Evolutionary conservation across 202 grass and related monocot species (phyloP).

Genomic region (Saccharum hybrid): DNA sequence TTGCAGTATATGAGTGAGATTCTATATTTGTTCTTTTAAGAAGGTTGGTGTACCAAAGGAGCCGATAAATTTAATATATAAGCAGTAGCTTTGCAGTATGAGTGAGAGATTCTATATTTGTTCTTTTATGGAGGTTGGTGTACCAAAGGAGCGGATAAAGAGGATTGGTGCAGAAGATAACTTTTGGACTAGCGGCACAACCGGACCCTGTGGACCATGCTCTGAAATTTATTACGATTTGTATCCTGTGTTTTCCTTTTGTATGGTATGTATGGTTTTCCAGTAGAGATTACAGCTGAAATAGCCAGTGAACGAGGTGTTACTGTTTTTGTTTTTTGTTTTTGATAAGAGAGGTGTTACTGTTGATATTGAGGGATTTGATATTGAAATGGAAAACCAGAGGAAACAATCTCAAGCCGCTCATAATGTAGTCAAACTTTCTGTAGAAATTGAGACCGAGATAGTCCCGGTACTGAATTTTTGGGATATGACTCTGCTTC

Average conservation of each 20-base stretch:
- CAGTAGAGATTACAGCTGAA: slow-evolving; percentile 95
- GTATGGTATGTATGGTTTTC: slow-evolving; percentile 97
- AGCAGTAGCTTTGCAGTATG: slow-evolving; percentile 2
- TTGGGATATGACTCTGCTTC: too few species aligned
- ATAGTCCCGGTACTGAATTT: too few species aligned
- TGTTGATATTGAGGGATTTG: slow-evolving; percentile 85
- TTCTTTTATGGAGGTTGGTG: slow-evolving; percentile 71
- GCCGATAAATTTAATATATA: background rate
- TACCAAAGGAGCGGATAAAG: slow-evolving; percentile 23
- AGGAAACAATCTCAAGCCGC: too few species aligned
- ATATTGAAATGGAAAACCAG: slow-evolving; percentile 94
- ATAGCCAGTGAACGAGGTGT: slow-evolving; percentile 76
- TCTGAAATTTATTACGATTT: too few species aligned
- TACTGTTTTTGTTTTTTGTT: background rate
- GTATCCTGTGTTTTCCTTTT: slow-evolving; percentile 67
- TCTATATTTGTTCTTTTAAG: too few species aligned
- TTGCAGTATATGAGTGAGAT: background rate
- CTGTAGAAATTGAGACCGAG: too few species aligned
- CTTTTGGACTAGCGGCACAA: too few species aligned
- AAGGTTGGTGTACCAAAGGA: too few species aligned
- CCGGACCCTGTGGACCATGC: too few species aligned
- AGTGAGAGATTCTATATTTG: slow-evolving; percentile 19
- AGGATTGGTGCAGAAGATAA: too few species aligned
- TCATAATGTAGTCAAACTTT: too few species aligned
- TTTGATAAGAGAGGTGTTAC: too few species aligned